Conservation (phyloP, 768 basidiomycete genomes). For the Podaxis pistillaris region DNA sequence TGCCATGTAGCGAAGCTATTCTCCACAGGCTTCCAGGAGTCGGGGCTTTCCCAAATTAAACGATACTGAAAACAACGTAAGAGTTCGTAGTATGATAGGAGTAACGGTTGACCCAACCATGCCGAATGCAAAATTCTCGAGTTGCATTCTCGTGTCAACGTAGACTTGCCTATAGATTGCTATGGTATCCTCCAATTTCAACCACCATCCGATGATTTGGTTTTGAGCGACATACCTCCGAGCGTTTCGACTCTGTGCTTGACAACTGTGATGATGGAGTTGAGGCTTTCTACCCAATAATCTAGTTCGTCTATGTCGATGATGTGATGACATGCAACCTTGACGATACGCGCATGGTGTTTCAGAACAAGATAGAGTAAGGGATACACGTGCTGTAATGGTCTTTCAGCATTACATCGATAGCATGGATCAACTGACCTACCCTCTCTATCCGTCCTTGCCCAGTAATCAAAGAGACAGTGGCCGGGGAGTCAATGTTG, state of each 20-base stretch:
- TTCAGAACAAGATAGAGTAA: conserved; percentile 32
- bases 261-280: conserved; percentile 27
- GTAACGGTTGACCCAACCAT: conserved; percentile 23
- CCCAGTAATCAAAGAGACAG: conserved; percentile 33
- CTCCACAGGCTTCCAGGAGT: conserved; percentile 24
- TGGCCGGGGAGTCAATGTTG: conserved; percentile 33
- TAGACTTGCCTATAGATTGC: conserved; percentile 37
- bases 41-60: conserved; percentile 32
- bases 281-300: conserved; percentile 28
- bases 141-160: conserved; percentile 29
- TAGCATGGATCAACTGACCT: conserved; percentile 7
- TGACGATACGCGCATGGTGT: conserved; percentile 32
- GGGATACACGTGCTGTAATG: conserved; percentile 33
- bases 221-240: conserved; percentile 24
- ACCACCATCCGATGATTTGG: not conserved
- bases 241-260: conserved; percentile 32
- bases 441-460: conserved; percentile 36
- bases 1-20: conserved; percentile 31
- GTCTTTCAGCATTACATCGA: not conserved
- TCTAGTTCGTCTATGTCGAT: conserved; percentile 31
- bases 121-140: conserved; percentile 38
- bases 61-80: conserved; percentile 24
- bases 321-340: conserved; percentile 32
- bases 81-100: not conserved
- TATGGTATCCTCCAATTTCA: conserved; percentile 7